Evolutionary conservation across 805 yeast genomes (phyloP).

Genomic region (Blastobotrys americana): DNA sequence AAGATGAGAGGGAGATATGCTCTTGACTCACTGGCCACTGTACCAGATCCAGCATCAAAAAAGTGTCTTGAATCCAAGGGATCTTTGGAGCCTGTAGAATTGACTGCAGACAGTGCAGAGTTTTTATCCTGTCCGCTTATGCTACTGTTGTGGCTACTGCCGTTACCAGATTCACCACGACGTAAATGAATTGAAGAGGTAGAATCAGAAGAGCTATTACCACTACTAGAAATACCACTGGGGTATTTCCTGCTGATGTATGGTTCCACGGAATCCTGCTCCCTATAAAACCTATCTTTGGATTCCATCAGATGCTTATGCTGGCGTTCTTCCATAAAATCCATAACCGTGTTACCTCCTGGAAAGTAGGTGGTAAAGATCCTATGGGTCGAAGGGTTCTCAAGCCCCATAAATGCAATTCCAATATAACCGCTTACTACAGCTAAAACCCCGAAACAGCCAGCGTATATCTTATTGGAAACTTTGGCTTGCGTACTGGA

Average conservation of each 20-base stretch:
- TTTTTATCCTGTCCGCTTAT: no score
- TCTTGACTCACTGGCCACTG: constrained; percentile 16
- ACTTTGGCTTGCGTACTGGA: not conserved
- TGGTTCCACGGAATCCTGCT: constrained; percentile 9
- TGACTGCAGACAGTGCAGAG: constrained; percentile 5
- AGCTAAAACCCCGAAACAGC: not conserved
- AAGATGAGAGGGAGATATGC: constrained; percentile 24
- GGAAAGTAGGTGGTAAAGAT: constrained; percentile 17
- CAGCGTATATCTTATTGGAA: not conserved
- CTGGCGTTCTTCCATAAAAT: constrained; percentile 17
- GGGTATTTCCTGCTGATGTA: constrained; percentile 10
- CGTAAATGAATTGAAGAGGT: not conserved
- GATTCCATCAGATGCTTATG: constrained; percentile 7
- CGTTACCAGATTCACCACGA: no score
- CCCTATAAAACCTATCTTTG: constrained; percentile 12
- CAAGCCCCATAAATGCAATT: constrained; percentile 1
- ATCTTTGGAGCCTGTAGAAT: constrained; percentile 12
- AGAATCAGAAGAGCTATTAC: no score
- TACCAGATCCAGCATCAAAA: constrained; percentile 23
- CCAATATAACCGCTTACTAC: not conserved
- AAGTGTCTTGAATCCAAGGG: constrained; percentile 19
- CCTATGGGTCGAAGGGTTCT: constrained; percentile 3
- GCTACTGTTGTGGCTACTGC: no score
- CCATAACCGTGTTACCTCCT: constrained; percentile 15
- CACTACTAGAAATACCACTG: no score